phyloP scores from a whole-genome alignment of 139 green algal species.

The Coelastrella sp. region DNA sequence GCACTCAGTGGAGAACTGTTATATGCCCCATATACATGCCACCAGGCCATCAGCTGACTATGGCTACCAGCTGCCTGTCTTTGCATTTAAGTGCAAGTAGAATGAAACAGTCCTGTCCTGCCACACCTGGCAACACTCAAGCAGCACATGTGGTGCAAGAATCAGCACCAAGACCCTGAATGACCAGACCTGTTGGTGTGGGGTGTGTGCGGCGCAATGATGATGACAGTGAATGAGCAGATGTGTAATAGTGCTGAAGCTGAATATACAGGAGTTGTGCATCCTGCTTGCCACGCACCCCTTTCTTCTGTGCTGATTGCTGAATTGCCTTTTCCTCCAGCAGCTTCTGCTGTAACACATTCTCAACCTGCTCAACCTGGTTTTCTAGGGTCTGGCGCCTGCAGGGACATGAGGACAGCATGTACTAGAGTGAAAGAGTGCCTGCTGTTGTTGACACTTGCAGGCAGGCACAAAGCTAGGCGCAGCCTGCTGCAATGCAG shows the following conservation, averaged over 20 bases:
- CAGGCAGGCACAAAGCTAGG: too few species aligned
- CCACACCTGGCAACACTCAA: too few species aligned
- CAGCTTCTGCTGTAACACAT: conserved; percentile 38
- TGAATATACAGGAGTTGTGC: too few species aligned
- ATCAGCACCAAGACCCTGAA: too few species aligned
- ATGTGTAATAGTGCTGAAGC: too few species aligned
- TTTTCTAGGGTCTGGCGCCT: conserved; percentile 25
- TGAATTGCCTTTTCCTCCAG: conserved; percentile 30
- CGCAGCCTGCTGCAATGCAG: too few species aligned
- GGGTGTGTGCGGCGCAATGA: neutral
- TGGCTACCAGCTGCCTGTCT: neutral
- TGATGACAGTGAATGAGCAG: too few species aligned
- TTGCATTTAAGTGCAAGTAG: neutral
- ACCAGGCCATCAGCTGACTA: too few species aligned
- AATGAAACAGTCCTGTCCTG: too few species aligned
- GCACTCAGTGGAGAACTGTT: neutral
- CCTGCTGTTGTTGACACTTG: too few species aligned
- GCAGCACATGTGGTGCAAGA: too few species aligned
- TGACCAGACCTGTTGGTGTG: neutral
- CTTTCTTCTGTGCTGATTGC: conserved; percentile 20
- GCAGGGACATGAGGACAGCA: neutral
- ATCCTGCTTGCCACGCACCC: conserved; percentile 13
- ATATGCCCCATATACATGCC: neutral
- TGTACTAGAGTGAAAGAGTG: neutral
- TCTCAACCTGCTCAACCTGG: conserved; percentile 23